Conservation (phyloP, 163 green algal species). For the Scenedesmus sp. region DNA sequence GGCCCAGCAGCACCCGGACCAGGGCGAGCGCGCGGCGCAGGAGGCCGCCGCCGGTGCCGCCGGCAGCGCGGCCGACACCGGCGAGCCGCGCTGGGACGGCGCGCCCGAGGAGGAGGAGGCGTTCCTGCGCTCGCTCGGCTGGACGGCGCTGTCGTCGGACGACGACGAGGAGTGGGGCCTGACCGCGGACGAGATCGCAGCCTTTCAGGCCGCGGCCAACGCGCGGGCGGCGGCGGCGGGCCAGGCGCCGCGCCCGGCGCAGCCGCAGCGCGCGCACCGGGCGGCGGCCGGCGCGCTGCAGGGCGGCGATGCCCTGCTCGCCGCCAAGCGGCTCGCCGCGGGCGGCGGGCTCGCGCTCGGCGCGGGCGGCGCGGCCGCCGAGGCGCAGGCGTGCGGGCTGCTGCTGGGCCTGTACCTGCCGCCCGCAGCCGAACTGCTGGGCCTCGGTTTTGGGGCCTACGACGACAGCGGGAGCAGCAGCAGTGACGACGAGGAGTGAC, state of each 20-base stretch:
- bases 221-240: too few relatives aligned
- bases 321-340: not conserved
- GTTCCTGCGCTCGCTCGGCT: constrained; percentile 75
- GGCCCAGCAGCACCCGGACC: not conserved
- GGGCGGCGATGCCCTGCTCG: not conserved
- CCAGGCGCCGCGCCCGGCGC: not conserved
- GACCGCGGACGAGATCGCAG: constrained; percentile 74
- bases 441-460: not conserved
- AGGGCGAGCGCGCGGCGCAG: not conserved
- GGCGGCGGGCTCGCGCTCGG: not conserved
- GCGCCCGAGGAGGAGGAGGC: constrained; percentile 67
- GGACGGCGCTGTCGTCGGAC: constrained; percentile 59
- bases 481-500: constrained; percentile 20
- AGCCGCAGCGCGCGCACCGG: not conserved
- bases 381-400: not conserved
- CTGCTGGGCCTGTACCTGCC: not conserved
- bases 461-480: not conserved
- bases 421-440: not conserved
- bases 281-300: not conserved
- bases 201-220: constrained; percentile 51
- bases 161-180: constrained; percentile 56
- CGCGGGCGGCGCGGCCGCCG: not conserved
- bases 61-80: not conserved
- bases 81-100: not conserved
- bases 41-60: not conserved